These are phyloP conservation scores for Magnusiomyces suaveolens DNA, from an alignment of 1,139 yeast species.

Conservation along the genomic window DNA sequence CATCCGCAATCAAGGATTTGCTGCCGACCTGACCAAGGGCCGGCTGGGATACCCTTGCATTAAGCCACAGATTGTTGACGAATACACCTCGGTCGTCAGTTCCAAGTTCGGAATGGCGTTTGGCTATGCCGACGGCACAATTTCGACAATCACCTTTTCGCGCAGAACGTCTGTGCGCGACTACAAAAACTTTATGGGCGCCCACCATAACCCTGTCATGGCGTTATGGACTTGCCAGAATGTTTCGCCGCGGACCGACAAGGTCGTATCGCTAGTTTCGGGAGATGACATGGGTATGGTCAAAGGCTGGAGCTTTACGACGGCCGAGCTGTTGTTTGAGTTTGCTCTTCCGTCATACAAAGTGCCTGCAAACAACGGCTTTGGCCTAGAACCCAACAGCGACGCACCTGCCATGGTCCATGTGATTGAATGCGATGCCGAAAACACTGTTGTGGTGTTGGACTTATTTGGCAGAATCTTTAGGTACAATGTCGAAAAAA, in stretches of 20 bases:
- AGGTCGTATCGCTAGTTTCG: conserved; percentile 20
- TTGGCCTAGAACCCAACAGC: not conserved
- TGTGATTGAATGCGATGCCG: conserved; percentile 22
- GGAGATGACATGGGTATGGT: conserved; percentile 26
- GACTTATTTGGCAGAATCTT: conserved; percentile 19
- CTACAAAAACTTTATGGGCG: conserved; percentile 20
- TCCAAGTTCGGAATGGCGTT: conserved; percentile 29
- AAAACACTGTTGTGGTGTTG: conserved; percentile 18
- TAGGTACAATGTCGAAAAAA: conserved; percentile 5
- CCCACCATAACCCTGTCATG: conserved; percentile 23
- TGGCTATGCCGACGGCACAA: conserved; percentile 26
- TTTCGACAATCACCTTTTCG: conserved; percentile 23
- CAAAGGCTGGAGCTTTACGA: conserved; percentile 20
- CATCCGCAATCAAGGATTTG: conserved; percentile 24
- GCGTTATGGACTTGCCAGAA: conserved; percentile 28
- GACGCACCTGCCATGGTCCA: conserved; percentile 7
- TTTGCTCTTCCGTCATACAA: conserved; percentile 13
- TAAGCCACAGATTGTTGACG: conserved; percentile 18
- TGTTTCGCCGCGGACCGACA: conserved; percentile 20
- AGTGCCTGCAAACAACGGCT: not conserved
- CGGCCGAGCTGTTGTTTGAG: conserved; percentile 14
- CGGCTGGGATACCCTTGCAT: conserved; percentile 26
- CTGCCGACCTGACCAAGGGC: conserved; percentile 31
- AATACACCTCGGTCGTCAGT: not conserved
- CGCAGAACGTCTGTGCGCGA: conserved; percentile 28